Base-by-base conservation (phyloP, 2,329 filamentous ascomycete species). In the Stagonosporopsis rhizophila region DNA sequence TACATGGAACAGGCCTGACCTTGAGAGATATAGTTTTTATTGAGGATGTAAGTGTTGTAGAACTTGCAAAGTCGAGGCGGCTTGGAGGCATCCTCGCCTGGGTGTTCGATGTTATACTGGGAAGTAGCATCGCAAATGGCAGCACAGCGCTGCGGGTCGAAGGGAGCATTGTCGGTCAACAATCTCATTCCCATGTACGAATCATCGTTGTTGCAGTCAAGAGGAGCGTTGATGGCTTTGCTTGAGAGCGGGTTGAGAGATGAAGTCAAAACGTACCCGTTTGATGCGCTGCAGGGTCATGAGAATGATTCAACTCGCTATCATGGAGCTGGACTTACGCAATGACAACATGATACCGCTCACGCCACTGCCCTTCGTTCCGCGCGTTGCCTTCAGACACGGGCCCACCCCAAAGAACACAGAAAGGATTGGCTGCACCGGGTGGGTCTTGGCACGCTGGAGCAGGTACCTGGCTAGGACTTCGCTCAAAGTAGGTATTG, bases 41-140 rank as follows among this genome's bases (percentile, higher is more conserved):
- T 53, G 8, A 74, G 50, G 11, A 75, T 66, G 30, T 74, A 76
- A 2, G 68, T 61, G 34, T 72, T 71, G 52, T 66, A 71, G 58
- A 74, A 73, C 39, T 67, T 72, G 64, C 73, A 75, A 23, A 52
- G 23, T 40, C 34, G 30, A 6, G 40, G 32, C 17, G 48, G 40
- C 11, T 35, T 25, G 1, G 20, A 19, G 14, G 34, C 9, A 40
- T 44, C 22, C 30, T 6, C 12, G 8, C 23, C 22, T 9, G 30
- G 32, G 11, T 52, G 48, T 3, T 15, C 30, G 6, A 52, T 28
- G 25, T 37, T 32, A 23, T 44, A 52, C n/a, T 39, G 30, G 14
- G 39, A 35, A 20, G 48, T 44, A 25, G 22, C 40, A 19, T 44
- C 20, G 32, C 48, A 52, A 3, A 38, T 17, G 12, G 22, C 40